Evolutionary conservation across 73 alveolate genomes (phyloP).

Genomic region (Paramecium sexaurelia): DNA sequence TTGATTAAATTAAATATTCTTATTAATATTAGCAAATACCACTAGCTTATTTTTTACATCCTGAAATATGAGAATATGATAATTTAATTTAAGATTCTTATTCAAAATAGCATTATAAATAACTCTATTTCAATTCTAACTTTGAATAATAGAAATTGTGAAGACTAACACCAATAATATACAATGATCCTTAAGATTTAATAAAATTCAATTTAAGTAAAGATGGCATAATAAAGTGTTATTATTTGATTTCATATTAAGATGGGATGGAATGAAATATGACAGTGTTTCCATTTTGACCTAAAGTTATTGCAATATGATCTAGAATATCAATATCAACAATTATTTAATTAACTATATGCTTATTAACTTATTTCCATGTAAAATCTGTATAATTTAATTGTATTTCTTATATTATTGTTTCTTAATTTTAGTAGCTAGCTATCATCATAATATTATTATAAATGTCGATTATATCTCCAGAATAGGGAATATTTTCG

Average conservation of each 20-base stretch:
- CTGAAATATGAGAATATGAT: background rate
- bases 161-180: conserved; percentile 1
- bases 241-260: background rate
- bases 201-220: background rate
- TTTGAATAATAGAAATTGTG: background rate
- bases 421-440: background rate
- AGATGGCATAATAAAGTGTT: conserved; percentile 15
- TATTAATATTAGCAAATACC: background rate
- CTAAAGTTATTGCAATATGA: background rate
- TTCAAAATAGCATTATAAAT: background rate
- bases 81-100: background rate
- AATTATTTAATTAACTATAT: background rate
- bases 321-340: background rate
- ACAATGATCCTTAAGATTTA: background rate
- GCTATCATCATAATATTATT: background rate
- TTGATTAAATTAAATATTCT: background rate
- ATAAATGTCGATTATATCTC: background rate
- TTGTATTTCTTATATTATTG: background rate
- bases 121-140: background rate
- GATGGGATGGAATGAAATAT: conserved; percentile 12
- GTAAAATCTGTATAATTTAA: background rate
- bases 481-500: background rate
- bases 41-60: background rate
- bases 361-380: background rate
- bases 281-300: background rate